These are phyloP conservation scores for Byssochlamys sp. DNA, from an alignment of 2,329 filamentous ascomycete genomes.

Conservation along the genomic window DNA sequence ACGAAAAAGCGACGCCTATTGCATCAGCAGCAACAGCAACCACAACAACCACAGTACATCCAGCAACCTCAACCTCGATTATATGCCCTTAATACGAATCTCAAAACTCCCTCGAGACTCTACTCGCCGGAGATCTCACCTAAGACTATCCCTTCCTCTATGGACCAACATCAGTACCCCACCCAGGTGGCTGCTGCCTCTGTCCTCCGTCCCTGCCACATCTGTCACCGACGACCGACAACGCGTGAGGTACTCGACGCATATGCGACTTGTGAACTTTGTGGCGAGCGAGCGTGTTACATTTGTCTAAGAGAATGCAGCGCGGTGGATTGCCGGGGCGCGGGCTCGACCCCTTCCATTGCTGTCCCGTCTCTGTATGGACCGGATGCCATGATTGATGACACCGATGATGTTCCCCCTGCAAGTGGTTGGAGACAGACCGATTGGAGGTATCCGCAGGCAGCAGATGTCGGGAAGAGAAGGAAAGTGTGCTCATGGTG, in stretches of 20 bases:
- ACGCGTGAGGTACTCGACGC: conserved; percentile 31
- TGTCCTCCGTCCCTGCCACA: conserved; percentile 31
- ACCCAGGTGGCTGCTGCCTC: conserved; percentile 12
- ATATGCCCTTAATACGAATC: conserved; percentile 13
- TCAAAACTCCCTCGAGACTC: conserved; percentile 6
- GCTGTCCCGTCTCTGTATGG: neutral
- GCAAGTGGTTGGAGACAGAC: neutral
- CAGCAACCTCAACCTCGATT: conserved; percentile 4
- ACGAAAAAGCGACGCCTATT: conserved; percentile 4
- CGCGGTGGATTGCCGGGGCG: conserved; percentile 18
- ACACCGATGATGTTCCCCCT: neutral
- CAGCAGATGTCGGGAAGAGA: conserved; percentile 1
- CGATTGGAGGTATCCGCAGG: conserved; percentile 2
- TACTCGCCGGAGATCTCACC: conserved; percentile 19
- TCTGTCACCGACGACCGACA: conserved; percentile 33
- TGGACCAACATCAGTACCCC: conserved; percentile 7
- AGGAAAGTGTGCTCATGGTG: conserved; percentile 32
- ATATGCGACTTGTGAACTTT: conserved; percentile 34
- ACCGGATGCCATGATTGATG: neutral
- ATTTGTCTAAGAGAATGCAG: conserved; percentile 35
- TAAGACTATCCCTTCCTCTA: conserved; percentile 15
- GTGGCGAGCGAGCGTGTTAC: conserved; percentile 30
- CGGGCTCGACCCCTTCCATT: neutral
- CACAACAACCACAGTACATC: conserved; percentile 9
- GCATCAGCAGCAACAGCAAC: conserved; percentile 8